Conservation (phyloP, 2,329 filamentous ascomycete genomes). For the Diaporthe ilicicola region DNA sequence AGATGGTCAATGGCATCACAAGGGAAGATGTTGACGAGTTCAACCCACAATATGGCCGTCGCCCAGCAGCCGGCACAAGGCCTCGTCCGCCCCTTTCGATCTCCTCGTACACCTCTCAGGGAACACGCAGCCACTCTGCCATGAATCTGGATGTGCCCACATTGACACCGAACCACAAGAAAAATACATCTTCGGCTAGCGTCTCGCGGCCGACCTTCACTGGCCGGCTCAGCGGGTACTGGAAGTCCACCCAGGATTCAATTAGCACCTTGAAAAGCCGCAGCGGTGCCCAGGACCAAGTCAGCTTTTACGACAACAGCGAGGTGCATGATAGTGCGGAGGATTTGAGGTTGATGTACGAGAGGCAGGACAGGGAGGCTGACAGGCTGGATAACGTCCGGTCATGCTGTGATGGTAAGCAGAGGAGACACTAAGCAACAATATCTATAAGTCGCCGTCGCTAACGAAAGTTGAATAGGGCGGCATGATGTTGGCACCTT, state of each 20-base stretch:
- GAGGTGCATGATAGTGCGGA: conserved; percentile 81
- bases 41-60: conserved; percentile 69
- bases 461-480: conserved; percentile 51
- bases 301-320: conserved; percentile 60
- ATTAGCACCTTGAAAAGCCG: conserved; percentile 64
- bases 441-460: background rate
- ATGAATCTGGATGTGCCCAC: conserved; percentile 64
- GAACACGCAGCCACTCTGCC: conserved; percentile 70
- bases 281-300: conserved; percentile 48
- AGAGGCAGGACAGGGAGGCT: conserved; percentile 78
- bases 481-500: conserved; percentile 78
- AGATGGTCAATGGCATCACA: conserved; percentile 64
- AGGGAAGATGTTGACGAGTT: conserved; percentile 79
- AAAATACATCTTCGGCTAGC: conserved; percentile 37
- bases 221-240: conserved; percentile 68
- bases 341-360: conserved; percentile 81
- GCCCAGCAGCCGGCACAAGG: conserved; percentile 53
- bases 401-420: conserved; percentile 94
- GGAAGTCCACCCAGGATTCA: conserved; percentile 59
- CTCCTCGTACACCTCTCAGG: conserved; percentile 82
- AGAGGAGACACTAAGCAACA: background rate
- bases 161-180: conserved; percentile 59
- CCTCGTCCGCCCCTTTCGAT: conserved; percentile 70
- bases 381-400: conserved; percentile 92
- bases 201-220: conserved; percentile 25